These are phyloP conservation scores for Chaetomium cochliodes DNA, from an alignment of 495 filamentous ascomycete species.

Conservation along the genomic window DNA sequence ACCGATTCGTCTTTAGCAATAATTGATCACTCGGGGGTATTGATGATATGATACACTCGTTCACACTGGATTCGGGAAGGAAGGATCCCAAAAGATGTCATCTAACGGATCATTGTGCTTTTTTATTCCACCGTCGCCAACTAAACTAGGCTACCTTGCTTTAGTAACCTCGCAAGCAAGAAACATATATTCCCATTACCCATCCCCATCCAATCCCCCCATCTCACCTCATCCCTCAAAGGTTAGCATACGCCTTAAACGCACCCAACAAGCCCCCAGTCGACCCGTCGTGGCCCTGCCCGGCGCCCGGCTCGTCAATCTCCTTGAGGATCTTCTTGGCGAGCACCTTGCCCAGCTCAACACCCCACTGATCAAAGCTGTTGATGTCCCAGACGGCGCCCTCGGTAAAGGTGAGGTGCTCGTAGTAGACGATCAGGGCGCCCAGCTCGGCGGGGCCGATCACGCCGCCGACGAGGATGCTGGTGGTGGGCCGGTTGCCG, in stretches of 20 bases:
- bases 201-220: not conserved
- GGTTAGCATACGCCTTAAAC: slow-evolving; percentile 57
- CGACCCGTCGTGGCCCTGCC: slow-evolving; percentile 72
- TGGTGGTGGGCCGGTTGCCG: slow-evolving; percentile 94
- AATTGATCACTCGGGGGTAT: not conserved
- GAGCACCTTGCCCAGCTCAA: slow-evolving; percentile 93
- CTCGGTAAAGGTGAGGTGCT: slow-evolving; percentile 97
- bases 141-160: too few species aligned
- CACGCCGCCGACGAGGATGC: slow-evolving; percentile 80
- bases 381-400: slow-evolving; percentile 99
- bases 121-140: too few species aligned
- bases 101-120: too few species aligned
- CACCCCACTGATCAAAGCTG: slow-evolving; percentile 98
- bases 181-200: not conserved
- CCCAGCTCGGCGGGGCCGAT: slow-evolving; percentile 93
- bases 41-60: too few species aligned
- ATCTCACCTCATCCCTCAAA: not conserved
- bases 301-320: slow-evolving; percentile 70
- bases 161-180: too few species aligned
- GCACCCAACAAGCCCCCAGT: slow-evolving; percentile 85
- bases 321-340: slow-evolving; percentile 86
- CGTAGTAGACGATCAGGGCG: slow-evolving; percentile 96
- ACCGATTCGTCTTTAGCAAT: too few species aligned
- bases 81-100: too few species aligned
- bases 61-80: too few species aligned